Evolutionary conservation across 2,329 filamentous ascomycete species (phyloP), one percentile per base, ranked within the genome.

Genomic region (Sporothrix inflata): DNA sequence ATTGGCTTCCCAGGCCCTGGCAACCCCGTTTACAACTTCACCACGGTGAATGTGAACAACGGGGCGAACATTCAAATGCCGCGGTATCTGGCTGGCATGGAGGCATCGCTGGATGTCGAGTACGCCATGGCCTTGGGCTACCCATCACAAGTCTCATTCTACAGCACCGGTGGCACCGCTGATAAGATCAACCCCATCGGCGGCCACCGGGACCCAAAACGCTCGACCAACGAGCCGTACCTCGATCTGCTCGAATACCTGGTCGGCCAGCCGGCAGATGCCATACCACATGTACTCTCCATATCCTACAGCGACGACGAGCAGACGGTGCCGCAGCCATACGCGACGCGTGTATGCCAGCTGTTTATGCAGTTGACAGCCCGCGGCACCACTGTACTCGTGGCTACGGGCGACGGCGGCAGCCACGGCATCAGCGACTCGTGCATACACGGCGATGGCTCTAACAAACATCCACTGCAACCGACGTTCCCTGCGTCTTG

Each of bases 401-500:
- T 82, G 61, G 83, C 83, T 0, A 85, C 84, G 6, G 87, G 87
- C 1, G 87, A 89, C 74, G 82, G 82, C 38, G 86, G 85, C 24
- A 81, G 83, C 2, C 81, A 80, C 2, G 84, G 83, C 4, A 82
- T 80, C 3, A 81, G 80, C 72, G 90, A 88, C 73, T 77, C 75
- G 24, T 92, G 90, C 80, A 80, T 83, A 69, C 84, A 84, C 71
- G 89, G 90, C 77, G 88, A 91, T 72, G 89, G 89, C 27, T 83
- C 80, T 57, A 84, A 87, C 73, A 85, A 82, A 1, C 85, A 85
- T 11, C 83, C 85, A 24, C 89, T 90, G 77, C 82, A 89, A 40
- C 85, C 89, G 0, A 85, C 84, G 5, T 93, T 92, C 79, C 91
- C 91, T 0, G 87, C 86, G 0, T 86, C 86, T 0, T 93, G 91